Evolutionary conservation across 2,329 filamentous ascomycete species (phyloP).

Genomic region (Onygena corvina): DNA sequence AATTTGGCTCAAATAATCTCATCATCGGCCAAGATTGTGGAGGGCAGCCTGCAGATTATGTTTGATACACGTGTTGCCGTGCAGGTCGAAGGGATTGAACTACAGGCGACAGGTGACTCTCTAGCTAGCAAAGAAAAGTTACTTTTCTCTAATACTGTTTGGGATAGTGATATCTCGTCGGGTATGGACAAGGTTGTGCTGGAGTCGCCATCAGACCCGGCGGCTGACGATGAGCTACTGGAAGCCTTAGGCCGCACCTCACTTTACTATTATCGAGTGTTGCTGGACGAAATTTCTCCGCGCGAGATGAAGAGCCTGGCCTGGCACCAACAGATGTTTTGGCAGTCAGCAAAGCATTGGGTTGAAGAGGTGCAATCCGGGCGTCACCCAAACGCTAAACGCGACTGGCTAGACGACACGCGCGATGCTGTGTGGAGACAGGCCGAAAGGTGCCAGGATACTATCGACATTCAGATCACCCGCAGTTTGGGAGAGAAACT

Average conservation of each 20-base stretch:
- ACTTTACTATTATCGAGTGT: background rate
- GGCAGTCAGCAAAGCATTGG: background rate
- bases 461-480: slow-evolving; percentile 1
- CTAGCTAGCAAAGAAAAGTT: background rate
- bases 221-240: background rate
- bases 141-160: background rate
- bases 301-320: background rate
- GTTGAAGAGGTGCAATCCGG: background rate
- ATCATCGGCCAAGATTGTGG: too few species aligned
- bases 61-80: background rate
- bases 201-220: background rate
- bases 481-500: slow-evolving; percentile 22
- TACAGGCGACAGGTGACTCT: background rate
- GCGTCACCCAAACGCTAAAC: background rate
- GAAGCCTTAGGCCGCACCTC: background rate
- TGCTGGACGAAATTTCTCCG: background rate
- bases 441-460: background rate
- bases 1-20: too few species aligned
- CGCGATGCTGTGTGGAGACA: background rate
- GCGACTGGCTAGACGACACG: background rate
- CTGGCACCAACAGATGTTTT: background rate
- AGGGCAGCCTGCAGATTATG: too few species aligned
- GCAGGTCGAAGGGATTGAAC: background rate
- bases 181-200: too few species aligned
- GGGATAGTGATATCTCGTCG: background rate